Percentiles rank a stretch among this genome's conserved stretches.
phyloP scores from a whole-genome alignment of 1,284 basidiomycete genomes.

The Pholiota adiposa region DNA sequence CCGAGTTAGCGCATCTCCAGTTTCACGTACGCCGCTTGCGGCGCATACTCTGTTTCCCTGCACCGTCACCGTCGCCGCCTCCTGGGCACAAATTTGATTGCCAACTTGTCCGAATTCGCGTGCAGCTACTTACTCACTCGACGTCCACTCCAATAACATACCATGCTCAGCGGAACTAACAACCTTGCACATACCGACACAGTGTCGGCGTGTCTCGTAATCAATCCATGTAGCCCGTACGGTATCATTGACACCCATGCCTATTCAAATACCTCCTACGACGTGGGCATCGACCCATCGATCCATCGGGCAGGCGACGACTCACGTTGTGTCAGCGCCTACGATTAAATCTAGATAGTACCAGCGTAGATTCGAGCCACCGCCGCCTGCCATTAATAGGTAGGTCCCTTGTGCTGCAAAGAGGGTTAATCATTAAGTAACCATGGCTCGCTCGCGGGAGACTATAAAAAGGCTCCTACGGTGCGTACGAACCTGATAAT shows the following conservation, averaged over 20 bases:
- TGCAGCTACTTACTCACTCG: neutral
- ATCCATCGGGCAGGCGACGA: neutral
- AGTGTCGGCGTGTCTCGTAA: neutral
- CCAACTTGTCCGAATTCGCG: neutral
- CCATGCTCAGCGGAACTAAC: neutral
- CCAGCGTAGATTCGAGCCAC: neutral
- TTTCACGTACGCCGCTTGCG: neutral
- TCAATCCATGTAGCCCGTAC: no score
- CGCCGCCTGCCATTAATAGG: neutral
- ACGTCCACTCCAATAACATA: neutral
- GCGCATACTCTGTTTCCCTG: neutral
- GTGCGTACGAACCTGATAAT: neutral
- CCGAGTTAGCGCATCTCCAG: neutral
- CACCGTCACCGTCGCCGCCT: neutral
- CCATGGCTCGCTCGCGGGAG: neutral
- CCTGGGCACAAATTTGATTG: neutral
- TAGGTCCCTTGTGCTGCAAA: neutral
- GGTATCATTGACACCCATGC: neutral
- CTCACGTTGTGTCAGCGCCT: neutral
- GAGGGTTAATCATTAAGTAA: neutral
- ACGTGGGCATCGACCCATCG: neutral
- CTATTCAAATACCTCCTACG: neutral
- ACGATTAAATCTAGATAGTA: neutral
- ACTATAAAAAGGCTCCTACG: conserved; percentile 6
- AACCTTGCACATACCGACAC: neutral